These are phyloP conservation scores for Mortierella hygrophila DNA, from an alignment of 192 early-diverging fungal species.

Conservation along the genomic window DNA sequence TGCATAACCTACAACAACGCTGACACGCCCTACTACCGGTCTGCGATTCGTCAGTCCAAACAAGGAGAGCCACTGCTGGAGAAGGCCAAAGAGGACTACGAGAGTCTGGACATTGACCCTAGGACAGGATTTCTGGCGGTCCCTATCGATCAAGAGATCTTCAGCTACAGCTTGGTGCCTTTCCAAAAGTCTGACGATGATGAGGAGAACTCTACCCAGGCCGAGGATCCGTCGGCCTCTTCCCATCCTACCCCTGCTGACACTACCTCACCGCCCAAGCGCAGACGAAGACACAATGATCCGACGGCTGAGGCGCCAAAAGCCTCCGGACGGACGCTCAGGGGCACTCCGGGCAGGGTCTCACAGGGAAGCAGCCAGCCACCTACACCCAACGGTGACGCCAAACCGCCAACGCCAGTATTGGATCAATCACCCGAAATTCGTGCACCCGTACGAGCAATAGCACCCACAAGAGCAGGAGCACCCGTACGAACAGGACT, in stretches of 20 bases:
- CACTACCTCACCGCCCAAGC: background rate
- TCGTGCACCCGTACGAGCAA: slow-evolving; percentile 17
- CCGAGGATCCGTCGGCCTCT: background rate
- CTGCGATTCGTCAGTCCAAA: slow-evolving; percentile 69
- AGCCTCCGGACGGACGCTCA: slow-evolving; percentile 17
- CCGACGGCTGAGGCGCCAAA: slow-evolving; percentile 6
- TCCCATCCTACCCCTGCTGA: background rate
- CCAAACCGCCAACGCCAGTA: background rate
- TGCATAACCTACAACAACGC: slow-evolving; percentile 81
- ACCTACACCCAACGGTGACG: background rate
- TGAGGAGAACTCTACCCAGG: background rate
- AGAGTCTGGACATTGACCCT: slow-evolving; percentile 50
- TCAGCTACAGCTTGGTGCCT: slow-evolving; percentile 58
- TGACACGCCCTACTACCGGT: slow-evolving; percentile 78
- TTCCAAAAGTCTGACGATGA: slow-evolving; percentile 35
- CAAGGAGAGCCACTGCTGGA: slow-evolving; percentile 50
- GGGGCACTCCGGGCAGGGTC: slow-evolving; percentile 22
- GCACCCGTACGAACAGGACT: background rate
- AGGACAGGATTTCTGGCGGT: slow-evolving; percentile 59
- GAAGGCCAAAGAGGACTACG: slow-evolving; percentile 60
- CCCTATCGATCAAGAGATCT: slow-evolving; percentile 64
- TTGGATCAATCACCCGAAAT: slow-evolving; percentile 28
- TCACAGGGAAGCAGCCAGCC: background rate
- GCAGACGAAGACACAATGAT: background rate
- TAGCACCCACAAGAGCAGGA: background rate